Conservation (phyloP, 2,329 filamentous ascomycete species). For the Pseudogymnoascus sp. region DNA sequence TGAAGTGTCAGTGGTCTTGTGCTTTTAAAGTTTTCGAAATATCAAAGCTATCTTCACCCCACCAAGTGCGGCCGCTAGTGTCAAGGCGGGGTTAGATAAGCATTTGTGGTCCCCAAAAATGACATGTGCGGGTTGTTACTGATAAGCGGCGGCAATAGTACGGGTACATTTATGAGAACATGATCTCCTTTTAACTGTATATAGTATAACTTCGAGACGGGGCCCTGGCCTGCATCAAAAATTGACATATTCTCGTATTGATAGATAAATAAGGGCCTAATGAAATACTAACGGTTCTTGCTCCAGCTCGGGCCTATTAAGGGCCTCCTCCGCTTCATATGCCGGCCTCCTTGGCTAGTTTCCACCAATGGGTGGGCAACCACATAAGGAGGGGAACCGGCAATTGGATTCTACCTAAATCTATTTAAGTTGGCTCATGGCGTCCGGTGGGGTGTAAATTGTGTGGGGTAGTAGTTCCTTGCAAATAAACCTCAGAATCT, state of each 20-base stretch:
- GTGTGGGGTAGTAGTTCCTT: background rate
- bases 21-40: background rate
- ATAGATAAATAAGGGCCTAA: background rate
- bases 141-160: background rate
- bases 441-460: slow-evolving; percentile 1
- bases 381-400: background rate
- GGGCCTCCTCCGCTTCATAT: background rate
- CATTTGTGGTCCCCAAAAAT: background rate
- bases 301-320: background rate
- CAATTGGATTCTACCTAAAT: background rate
- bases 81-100: slow-evolving; percentile 1
- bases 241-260: background rate
- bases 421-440: background rate
- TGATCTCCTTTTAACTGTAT: background rate
- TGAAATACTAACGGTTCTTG: background rate
- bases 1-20: too few species aligned
- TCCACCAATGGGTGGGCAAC: background rate
- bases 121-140: background rate
- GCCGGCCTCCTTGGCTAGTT: background rate
- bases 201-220: background rate
- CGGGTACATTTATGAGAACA: background rate
- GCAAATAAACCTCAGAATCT: background rate
- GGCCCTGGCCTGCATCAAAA: background rate
- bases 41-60: background rate
- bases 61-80: slow-evolving; percentile 4